Percentiles rank a stretch among this genome's conserved stretches.
Evolutionary conservation across 78 protist species (phyloP).

Genomic region (Dictyostelium citrinum): DNA sequence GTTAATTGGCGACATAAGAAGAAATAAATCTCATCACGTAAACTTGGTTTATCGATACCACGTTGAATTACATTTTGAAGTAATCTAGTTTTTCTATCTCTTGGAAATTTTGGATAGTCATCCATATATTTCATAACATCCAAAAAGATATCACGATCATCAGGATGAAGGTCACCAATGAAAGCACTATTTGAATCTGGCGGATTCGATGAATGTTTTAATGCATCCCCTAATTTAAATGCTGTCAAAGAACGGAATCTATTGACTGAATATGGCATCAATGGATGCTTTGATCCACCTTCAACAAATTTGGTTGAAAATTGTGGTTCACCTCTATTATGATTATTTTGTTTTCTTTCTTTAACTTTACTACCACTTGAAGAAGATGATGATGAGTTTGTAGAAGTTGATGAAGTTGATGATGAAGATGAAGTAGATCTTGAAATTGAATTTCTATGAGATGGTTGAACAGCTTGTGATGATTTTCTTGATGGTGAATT

Average conservation of each 20-base stretch:
- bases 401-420: not conserved
- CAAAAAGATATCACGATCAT: conserved; percentile 11
- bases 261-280: conserved; percentile 50
- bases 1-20: conserved; percentile 53
- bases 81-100: conserved; percentile 45
- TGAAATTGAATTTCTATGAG: conserved; percentile 1
- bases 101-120: conserved; percentile 28
- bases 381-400: not conserved
- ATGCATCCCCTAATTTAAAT: conserved; percentile 33
- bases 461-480: not conserved
- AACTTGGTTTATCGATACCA: conserved; percentile 35
- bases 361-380: not conserved
- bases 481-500: not conserved
- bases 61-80: conserved; percentile 50
- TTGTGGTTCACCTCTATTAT: not conserved
- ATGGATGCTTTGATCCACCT: conserved; percentile 46
- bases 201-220: conserved; percentile 17
- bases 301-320: conserved; percentile 35
- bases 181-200: not conserved
- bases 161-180: conserved; percentile 4
- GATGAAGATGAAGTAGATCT: not conserved
- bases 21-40: conserved; percentile 57
- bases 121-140: conserved; percentile 63
- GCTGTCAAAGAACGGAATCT: conserved; percentile 47
- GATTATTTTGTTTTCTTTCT: not conserved